Percentiles rank a stretch among this genome's conserved stretches.
phyloP scores from a whole-genome alignment of 331 rosid genomes.

The Malus hybrid region DNA sequence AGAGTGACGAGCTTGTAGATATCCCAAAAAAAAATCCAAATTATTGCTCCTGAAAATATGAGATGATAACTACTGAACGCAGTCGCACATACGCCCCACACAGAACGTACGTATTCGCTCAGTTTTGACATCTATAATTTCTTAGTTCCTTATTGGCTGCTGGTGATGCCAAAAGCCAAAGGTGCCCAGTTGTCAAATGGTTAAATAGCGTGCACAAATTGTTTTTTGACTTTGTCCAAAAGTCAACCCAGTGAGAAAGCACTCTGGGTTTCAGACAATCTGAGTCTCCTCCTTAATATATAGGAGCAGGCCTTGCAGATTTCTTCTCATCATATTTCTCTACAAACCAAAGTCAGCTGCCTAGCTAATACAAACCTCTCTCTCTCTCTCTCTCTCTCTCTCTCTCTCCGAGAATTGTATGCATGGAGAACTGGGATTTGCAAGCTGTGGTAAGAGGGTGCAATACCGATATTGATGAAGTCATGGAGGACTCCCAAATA shows the following conservation, averaged over 20 bases:
- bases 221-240: slow-evolving; percentile 32
- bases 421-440: slow-evolving; percentile 76
- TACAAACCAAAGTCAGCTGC: slow-evolving; percentile 14
- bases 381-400: neutral
- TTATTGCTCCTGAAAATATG: slow-evolving; percentile 1
- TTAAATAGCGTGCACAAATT: neutral
- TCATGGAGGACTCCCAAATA: slow-evolving; percentile 6
- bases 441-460: slow-evolving; percentile 66
- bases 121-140: neutral
- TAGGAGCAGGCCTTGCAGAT: slow-evolving; percentile 23
- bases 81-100: neutral
- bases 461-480: slow-evolving; percentile 12
- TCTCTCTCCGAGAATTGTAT: neutral
- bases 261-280: neutral
- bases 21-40: slow-evolving; percentile 5
- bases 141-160: slow-evolving; percentile 2
- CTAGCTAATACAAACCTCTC: neutral
- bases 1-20: neutral
- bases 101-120: neutral
- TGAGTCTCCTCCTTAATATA: neutral
- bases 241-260: slow-evolving; percentile 42
- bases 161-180: neutral
- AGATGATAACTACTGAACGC: neutral
- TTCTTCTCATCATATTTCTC: slow-evolving; percentile 4
- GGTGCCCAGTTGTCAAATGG: neutral